A percentile compares a stretch with the other conserved stretches of the same genome.
These are phyloP conservation scores for Pouteria glomerata DNA, from an alignment of 148 eudicot genomes.

Conservation along the genomic window DNA sequence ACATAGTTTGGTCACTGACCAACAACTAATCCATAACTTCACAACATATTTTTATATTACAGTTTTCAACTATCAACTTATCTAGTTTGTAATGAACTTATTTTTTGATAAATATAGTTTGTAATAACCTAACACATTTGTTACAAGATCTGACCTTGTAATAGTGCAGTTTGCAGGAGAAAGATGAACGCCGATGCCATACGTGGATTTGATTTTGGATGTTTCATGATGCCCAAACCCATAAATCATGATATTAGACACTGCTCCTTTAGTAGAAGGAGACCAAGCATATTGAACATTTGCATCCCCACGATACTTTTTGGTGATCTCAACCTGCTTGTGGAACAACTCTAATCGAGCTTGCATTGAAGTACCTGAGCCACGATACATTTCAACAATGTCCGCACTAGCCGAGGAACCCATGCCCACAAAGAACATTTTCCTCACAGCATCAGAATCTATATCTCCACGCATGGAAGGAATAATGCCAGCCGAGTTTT, in stretches of 20 bases:
- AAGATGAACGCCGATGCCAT: conserved; percentile 79
- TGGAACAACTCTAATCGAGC: conserved; percentile 62
- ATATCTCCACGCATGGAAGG: conserved; percentile 15
- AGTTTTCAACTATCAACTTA: too few relatives aligned
- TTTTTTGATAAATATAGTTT: too few relatives aligned
- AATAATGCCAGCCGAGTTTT: conserved; percentile 10
- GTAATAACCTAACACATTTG: too few relatives aligned
- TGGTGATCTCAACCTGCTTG: conserved; percentile 75
- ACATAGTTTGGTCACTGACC: too few relatives aligned
- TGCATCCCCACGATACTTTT: conserved; percentile 56
- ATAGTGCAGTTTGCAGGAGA: conserved; percentile 59
- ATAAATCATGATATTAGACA: conserved; percentile 39
- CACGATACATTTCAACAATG: conserved; percentile 34
- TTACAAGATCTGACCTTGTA: conserved; percentile 50
- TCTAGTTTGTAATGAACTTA: too few relatives aligned
- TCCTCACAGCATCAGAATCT: conserved; percentile 36
- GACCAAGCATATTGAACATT: conserved; percentile 88
- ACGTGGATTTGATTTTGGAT: conserved; percentile 35
- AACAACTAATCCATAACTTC: too few relatives aligned
- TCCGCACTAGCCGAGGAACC: conserved; percentile 27
- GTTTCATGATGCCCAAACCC: conserved; percentile 56
- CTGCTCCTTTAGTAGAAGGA: conserved; percentile 47
- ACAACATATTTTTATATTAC: too few relatives aligned
- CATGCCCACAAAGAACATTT: conserved; percentile 49
- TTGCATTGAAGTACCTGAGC: conserved; percentile 36